Percentiles rank a stretch among this genome's conserved stretches.
phyloP scores from a whole-genome alignment of 148 eudicot genomes.

The Heliamphora exappendiculata region DNA sequence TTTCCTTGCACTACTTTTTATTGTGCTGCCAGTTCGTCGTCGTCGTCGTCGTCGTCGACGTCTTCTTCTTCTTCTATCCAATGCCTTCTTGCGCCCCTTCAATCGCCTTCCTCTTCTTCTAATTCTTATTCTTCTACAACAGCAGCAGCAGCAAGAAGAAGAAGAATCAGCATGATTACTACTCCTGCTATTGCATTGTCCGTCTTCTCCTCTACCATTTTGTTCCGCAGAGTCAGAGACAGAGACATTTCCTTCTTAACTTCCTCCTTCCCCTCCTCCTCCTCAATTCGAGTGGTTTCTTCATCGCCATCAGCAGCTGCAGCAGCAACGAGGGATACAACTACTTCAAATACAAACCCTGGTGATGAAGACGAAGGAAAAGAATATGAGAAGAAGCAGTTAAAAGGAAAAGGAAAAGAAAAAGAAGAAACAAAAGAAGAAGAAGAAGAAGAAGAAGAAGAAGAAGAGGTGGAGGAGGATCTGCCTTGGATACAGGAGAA shows the following conservation, averaged over 20 bases:
- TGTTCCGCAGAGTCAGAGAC: neutral
- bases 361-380: neutral
- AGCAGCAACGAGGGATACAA: neutral
- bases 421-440: neutral
- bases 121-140: neutral
- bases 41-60: no score
- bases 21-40: no score
- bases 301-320: neutral
- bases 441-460: constrained; percentile 20
- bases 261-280: neutral
- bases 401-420: neutral
- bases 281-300: neutral
- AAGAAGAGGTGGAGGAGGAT: constrained; percentile 59
- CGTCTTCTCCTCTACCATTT: neutral
- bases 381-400: neutral
- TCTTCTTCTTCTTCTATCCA: neutral
- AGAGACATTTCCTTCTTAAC: neutral
- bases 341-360: neutral
- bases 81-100: neutral
- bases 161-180: neutral
- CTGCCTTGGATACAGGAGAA: constrained; percentile 86
- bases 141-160: neutral
- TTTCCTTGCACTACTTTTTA: no score
- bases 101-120: neutral
- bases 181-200: neutral